Percentiles rank a stretch among this genome's conserved stretches.
phyloP scores from a whole-genome alignment of 2,329 filamentous ascomycete genomes.

The Aspergillus sp. region DNA sequence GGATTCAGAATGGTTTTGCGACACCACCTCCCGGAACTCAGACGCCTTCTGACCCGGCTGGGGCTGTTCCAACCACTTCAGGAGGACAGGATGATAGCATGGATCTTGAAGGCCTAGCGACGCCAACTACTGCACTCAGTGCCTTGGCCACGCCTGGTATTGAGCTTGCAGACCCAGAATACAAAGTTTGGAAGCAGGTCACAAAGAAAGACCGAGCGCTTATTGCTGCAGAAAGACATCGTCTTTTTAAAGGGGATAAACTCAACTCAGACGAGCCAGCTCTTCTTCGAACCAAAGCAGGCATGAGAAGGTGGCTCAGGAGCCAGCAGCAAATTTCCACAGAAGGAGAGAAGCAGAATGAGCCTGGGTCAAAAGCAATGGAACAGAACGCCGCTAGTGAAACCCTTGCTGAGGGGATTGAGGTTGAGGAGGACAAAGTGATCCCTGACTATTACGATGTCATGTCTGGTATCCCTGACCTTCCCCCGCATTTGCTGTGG shows the following conservation, averaged over 20 bases:
- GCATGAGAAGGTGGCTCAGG: slow-evolving; percentile 84
- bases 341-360: slow-evolving; percentile 48
- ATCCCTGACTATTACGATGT: slow-evolving; percentile 95
- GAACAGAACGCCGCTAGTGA: slow-evolving; percentile 59
- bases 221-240: slow-evolving; percentile 79
- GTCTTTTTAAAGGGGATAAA: slow-evolving; percentile 80
- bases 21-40: slow-evolving; percentile 77
- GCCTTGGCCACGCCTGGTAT: slow-evolving; percentile 70
- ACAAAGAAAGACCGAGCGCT: slow-evolving; percentile 93
- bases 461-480: slow-evolving; percentile 79
- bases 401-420: slow-evolving; percentile 91
- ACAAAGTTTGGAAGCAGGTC: slow-evolving; percentile 98
- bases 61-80: slow-evolving; percentile 56
- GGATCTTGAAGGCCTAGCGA: slow-evolving; percentile 75
- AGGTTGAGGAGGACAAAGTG: slow-evolving; percentile 78
- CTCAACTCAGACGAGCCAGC: slow-evolving; percentile 87
- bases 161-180: slow-evolving; percentile 84
- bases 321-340: slow-evolving; percentile 70
- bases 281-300: slow-evolving; percentile 76
- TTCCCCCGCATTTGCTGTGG: slow-evolving; percentile 78
- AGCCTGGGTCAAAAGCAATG: slow-evolving; percentile 47
- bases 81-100: slow-evolving; percentile 79
- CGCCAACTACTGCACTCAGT: slow-evolving; percentile 67
- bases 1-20: slow-evolving; percentile 77
- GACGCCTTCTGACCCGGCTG: slow-evolving; percentile 73